Conservation (phyloP, 2,329 filamentous ascomycete species). For the Neospermospora avenae region DNA sequence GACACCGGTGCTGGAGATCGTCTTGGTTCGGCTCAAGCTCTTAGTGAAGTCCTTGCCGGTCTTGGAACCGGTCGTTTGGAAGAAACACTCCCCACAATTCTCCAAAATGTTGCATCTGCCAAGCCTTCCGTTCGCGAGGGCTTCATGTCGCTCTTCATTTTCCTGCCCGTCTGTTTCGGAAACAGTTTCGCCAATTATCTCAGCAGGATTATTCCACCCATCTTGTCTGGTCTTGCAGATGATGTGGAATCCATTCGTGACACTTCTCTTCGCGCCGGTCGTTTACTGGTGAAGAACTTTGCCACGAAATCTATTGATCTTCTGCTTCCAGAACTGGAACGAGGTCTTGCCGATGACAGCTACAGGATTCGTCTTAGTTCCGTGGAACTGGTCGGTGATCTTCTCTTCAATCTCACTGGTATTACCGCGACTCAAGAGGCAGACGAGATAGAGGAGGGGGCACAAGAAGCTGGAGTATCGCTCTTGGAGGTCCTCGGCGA, state of each 20-base stretch:
- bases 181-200: slow-evolving; percentile 98
- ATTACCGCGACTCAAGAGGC: slow-evolving; percentile 80
- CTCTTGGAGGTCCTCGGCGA: slow-evolving; percentile 90
- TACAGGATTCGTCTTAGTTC: slow-evolving; percentile 98
- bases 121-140: slow-evolving; percentile 91
- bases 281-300: slow-evolving; percentile 97
- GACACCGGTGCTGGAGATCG: slow-evolving; percentile 95
- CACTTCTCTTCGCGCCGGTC: slow-evolving; percentile 89
- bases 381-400: slow-evolving; percentile 92
- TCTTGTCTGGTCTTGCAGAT: slow-evolving; percentile 89
- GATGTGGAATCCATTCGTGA: slow-evolving; percentile 96
- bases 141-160: slow-evolving; percentile 99
- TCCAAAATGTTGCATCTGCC: slow-evolving; percentile 91
- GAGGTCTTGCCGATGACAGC: slow-evolving; percentile 94
- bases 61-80: slow-evolving; percentile 89
- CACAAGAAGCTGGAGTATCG: slow-evolving; percentile 86
- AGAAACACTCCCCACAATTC: slow-evolving; percentile 91
- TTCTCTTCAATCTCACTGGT: slow-evolving; percentile 96
- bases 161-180: slow-evolving; percentile 96
- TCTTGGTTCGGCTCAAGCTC: slow-evolving; percentile 91
- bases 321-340: slow-evolving; percentile 88
- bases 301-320: slow-evolving; percentile 92
- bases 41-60: slow-evolving; percentile 93
- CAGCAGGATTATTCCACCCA: slow-evolving; percentile 91
- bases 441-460: slow-evolving; percentile 74